phyloP scores from a whole-genome alignment of 805 yeast genomes.

The Hanseniaspora pseudoguilliermondii region DNA sequence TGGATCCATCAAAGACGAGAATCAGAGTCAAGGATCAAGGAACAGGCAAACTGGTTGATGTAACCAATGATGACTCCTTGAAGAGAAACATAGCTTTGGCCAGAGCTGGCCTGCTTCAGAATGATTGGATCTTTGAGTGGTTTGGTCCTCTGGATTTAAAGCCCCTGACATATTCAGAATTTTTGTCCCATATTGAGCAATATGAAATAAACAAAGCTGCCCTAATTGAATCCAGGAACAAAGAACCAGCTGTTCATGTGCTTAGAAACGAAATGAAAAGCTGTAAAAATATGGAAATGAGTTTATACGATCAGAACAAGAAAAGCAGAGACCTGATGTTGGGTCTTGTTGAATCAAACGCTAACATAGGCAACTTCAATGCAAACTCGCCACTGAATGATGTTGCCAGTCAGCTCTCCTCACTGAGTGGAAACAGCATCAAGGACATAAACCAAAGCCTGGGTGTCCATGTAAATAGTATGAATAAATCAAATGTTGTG shows the following conservation, averaged over 20 bases:
- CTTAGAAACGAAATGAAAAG: conserved; percentile 14
- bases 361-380: conserved; percentile 7
- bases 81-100: conserved; percentile 29
- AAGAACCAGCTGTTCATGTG: conserved; percentile 7
- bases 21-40: conserved; percentile 23
- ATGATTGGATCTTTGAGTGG: conserved; percentile 34
- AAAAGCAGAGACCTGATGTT: conserved; percentile 16
- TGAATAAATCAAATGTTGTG: background rate
- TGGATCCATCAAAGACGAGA: conserved; percentile 26
- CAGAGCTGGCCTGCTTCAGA: conserved; percentile 37
- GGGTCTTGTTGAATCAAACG: conserved; percentile 16
- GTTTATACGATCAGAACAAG: conserved; percentile 15
- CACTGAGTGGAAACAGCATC: background rate
- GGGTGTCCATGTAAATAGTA: background rate
- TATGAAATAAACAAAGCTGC: conserved; percentile 20
- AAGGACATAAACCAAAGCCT: background rate
- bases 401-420: conserved; percentile 6
- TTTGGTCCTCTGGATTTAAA: conserved; percentile 49
- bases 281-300: conserved; percentile 13
- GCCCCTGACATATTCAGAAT: conserved; percentile 38
- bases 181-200: conserved; percentile 25
- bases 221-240: conserved; percentile 16
- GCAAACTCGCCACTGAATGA: conserved; percentile 4
- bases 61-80: conserved; percentile 24
- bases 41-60: conserved; percentile 20